These are phyloP conservation scores for Physcia stellaris DNA, from an alignment of 495 filamentous ascomycete genomes.

Conservation along the genomic window DNA sequence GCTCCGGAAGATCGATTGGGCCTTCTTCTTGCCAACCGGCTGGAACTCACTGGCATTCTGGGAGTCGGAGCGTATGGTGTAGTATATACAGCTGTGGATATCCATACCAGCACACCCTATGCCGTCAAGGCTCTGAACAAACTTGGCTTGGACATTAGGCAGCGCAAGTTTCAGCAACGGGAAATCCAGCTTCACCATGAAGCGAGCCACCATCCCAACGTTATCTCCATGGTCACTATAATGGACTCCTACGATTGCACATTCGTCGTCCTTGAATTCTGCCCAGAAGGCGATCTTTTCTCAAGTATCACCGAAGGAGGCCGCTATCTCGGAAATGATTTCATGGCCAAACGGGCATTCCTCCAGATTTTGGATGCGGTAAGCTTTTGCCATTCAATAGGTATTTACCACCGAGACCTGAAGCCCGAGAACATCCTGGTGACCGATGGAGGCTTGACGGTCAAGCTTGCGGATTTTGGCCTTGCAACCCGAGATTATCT, in stretches of 20 bases:
- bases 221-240: constrained; percentile 89
- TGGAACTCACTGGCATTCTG: constrained; percentile 73
- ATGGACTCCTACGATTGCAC: constrained; percentile 87
- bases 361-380: constrained; percentile 97
- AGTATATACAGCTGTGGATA: constrained; percentile 86
- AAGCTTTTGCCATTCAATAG: constrained; percentile 79
- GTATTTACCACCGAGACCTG: constrained; percentile 94
- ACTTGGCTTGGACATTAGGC: constrained; percentile 71
- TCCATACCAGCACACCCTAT: constrained; percentile 67
- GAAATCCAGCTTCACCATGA: constrained; percentile 86
- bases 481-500: constrained; percentile 71
- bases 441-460: constrained; percentile 69
- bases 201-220: constrained; percentile 79
- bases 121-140: constrained; percentile 97
- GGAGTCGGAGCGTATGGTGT: constrained; percentile 94
- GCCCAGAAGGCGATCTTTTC: constrained; percentile 94
- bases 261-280: constrained; percentile 94
- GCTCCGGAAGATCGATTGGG: constrained; percentile 78
- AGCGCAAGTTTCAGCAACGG: constrained; percentile 77
- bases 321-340: constrained; percentile 86
- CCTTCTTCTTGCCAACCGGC: constrained; percentile 63
- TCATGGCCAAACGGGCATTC: constrained; percentile 73
- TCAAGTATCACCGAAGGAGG: constrained; percentile 91
- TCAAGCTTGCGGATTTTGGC: constrained; percentile 96
- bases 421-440: constrained; percentile 98